phyloP scores from a whole-genome alignment of 768 basidiomycete species.

The Suillus subluteus region DNA sequence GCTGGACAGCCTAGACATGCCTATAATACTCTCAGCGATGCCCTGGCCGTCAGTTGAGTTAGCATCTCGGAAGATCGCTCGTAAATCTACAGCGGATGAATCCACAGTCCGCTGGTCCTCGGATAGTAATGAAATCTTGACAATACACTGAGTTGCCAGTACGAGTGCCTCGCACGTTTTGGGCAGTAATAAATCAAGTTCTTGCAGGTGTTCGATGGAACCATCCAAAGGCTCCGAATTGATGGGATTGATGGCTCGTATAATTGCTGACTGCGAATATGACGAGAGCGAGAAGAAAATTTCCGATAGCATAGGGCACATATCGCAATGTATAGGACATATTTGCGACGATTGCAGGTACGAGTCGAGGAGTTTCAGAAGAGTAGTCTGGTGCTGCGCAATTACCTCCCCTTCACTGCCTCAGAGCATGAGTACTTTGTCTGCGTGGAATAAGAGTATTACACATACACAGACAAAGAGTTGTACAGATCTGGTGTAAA shows the following conservation, averaged over 20 bases:
- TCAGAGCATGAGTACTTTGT: constrained; percentile 20
- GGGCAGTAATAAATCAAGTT: constrained; percentile 72
- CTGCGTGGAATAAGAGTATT: neutral
- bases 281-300: constrained; percentile 62
- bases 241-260: constrained; percentile 43
- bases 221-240: constrained; percentile 16
- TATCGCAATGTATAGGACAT: constrained; percentile 41
- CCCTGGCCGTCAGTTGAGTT: constrained; percentile 45
- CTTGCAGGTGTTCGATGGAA: constrained; percentile 29
- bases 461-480: constrained; percentile 61
- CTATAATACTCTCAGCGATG: constrained; percentile 59
- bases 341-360: constrained; percentile 64
- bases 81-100: constrained; percentile 24
- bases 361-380: constrained; percentile 87
- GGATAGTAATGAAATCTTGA: constrained; percentile 56
- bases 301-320: constrained; percentile 62
- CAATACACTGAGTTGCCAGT: constrained; percentile 75
- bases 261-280: constrained; percentile 60
- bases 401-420: constrained; percentile 69
- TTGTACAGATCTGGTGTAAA: constrained; percentile 62
- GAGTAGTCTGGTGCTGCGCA: constrained; percentile 83
- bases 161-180: constrained; percentile 83
- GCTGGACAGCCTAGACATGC: constrained; percentile 38
- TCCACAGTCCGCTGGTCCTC: constrained; percentile 36
- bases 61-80: constrained; percentile 48